Evolutionary conservation across 208 protist genomes (phyloP).

Genomic region (Trypanosoma vivax): DNA sequence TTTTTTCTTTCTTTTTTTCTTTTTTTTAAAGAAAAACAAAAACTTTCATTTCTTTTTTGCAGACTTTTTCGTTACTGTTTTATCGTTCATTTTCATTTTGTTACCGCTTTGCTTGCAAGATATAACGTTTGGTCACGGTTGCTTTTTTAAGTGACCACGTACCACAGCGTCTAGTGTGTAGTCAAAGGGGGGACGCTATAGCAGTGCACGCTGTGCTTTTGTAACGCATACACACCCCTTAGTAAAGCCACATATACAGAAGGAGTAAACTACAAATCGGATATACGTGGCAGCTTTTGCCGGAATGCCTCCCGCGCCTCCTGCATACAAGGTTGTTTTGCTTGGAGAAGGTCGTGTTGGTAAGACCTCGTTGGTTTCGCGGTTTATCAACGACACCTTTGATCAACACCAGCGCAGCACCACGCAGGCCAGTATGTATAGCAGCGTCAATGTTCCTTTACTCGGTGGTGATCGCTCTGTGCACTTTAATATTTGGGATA

Average conservation of each 20-base stretch:
- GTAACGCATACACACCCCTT: not conserved
- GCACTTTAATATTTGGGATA: constrained; percentile 67
- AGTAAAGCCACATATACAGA: not conserved
- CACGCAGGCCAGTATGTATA: constrained; percentile 62
- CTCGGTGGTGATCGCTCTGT: constrained; percentile 36
- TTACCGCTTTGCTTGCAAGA: no score
- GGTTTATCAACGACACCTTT: constrained; percentile 69
- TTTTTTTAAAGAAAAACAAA: no score
- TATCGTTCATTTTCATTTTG: no score
- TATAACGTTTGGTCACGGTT: no score
- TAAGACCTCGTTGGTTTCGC: constrained; percentile 77
- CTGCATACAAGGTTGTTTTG: constrained; percentile 67
- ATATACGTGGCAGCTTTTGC: not conserved
- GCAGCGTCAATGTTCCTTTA: constrained; percentile 35
- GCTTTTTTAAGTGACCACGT: no score
- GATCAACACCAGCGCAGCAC: constrained; percentile 55
- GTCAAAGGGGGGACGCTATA: no score
- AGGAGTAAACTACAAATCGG: no score
- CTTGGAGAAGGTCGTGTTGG: constrained; percentile 79
- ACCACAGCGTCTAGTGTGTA: no score
- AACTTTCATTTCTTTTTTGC: constrained; percentile 1
- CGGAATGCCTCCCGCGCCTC: not conserved
- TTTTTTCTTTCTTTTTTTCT: constrained; percentile 1
- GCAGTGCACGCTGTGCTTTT: no score
- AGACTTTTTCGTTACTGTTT: not conserved